Conservation (phyloP, 2,329 filamentous ascomycete species). For the Blumeriella jaapii region DNA sequence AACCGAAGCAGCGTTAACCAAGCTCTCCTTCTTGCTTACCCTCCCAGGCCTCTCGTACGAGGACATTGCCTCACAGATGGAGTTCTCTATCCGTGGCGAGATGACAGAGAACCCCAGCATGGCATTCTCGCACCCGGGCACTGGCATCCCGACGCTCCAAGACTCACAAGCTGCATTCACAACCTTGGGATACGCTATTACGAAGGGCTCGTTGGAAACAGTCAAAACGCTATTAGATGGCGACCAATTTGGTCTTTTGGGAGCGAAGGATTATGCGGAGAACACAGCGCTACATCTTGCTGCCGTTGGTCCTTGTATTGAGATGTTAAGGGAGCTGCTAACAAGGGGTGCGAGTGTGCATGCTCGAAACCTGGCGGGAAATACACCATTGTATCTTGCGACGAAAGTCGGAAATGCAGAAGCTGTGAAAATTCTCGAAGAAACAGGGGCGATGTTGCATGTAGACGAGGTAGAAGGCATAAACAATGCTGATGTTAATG, state of each 20-base stretch:
- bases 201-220: constrained; percentile 41
- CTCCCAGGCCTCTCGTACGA: constrained; percentile 43
- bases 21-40: constrained; percentile 39
- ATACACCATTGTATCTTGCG: constrained; percentile 54
- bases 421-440: constrained; percentile 41
- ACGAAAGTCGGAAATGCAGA: constrained; percentile 43
- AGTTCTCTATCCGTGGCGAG: constrained; percentile 51
- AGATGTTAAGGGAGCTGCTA: constrained; percentile 48
- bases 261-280: constrained; percentile 29
- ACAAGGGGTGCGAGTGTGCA: constrained; percentile 55
- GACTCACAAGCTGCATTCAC: constrained; percentile 43
- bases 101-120: constrained; percentile 36
- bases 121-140: constrained; percentile 46
- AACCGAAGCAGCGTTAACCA: constrained; percentile 37
- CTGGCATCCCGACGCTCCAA: constrained; percentile 9
- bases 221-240: constrained; percentile 23
- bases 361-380: constrained; percentile 50
- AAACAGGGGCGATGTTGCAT: constrained; percentile 50
- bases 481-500: too few relatives aligned
- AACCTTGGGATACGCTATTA: constrained; percentile 50
- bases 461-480: constrained; percentile 34
- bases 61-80: constrained; percentile 52
- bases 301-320: constrained; percentile 33
- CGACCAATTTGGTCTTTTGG: constrained; percentile 24
- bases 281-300: constrained; percentile 31